Percentiles rank a stretch among this genome's conserved stretches.
Conservation (phyloP, 257 asterid species). For the Striga asiatica region DNA sequence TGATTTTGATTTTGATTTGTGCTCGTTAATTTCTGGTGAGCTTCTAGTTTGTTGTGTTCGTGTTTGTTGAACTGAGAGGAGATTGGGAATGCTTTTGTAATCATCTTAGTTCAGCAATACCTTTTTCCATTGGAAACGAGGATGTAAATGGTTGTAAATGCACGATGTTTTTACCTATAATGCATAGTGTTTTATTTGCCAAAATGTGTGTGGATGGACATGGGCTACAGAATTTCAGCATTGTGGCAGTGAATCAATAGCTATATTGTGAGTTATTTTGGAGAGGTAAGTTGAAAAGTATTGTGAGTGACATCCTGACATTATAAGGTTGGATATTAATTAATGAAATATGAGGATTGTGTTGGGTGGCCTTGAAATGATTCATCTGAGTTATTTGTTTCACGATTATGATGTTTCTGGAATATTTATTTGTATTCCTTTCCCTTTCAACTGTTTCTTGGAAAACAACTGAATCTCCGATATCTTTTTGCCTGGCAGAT, state of each 20-base stretch:
- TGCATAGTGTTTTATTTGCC: slow-evolving; percentile 1
- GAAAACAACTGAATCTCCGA: not conserved
- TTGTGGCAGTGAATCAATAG: not conserved
- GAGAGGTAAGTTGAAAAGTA: not conserved
- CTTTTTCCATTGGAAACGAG: not conserved
- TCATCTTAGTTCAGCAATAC: slow-evolving; percentile 11
- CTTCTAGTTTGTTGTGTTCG: not conserved
- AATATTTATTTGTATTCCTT: not conserved
- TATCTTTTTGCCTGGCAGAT: slow-evolving; percentile 28
- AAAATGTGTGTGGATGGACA: not conserved
- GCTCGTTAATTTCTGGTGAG: not conserved
- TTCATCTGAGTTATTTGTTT: not conserved
- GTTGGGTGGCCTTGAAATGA: not conserved
- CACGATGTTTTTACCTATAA: not conserved
- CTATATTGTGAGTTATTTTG: not conserved
- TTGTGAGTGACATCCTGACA: not conserved
- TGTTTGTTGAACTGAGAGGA: not conserved
- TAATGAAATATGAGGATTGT: not conserved
- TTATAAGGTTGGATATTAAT: not conserved
- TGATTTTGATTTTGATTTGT: not conserved
- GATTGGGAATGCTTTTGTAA: slow-evolving; percentile 5
- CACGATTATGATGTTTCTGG: not conserved
- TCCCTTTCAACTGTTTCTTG: slow-evolving; percentile 2
- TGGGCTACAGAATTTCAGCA: not conserved
- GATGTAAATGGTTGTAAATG: not conserved